phyloP scores from a whole-genome alignment of 177 flowering plant genomes.

The Vitis hybrid region DNA sequence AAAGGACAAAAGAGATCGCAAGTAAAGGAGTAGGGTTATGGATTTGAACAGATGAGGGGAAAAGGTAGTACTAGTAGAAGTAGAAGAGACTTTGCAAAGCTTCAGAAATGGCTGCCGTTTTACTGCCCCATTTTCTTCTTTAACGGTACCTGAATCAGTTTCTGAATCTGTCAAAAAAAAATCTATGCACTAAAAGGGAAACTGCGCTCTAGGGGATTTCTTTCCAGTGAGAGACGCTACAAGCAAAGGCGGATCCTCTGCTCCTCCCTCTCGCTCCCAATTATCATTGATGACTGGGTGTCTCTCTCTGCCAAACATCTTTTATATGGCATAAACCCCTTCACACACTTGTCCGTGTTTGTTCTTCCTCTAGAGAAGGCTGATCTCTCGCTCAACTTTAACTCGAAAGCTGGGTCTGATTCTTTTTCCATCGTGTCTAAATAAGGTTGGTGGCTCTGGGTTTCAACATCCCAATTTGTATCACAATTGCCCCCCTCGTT shows the following conservation, averaged over 20 bases:
- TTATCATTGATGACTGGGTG: conserved; percentile 18
- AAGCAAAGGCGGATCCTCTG: conserved; percentile 52
- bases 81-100: too few species aligned
- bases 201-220: too few species aligned
- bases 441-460: conserved; percentile 12
- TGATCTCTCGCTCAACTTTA: conserved; percentile 27
- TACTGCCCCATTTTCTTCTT: too few species aligned
- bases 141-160: too few species aligned
- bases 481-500: conserved; percentile 25
- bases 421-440: conserved; percentile 16
- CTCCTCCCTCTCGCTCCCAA: conserved; percentile 31
- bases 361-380: conserved; percentile 25
- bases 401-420: conserved; percentile 3
- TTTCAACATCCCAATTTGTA: conserved; percentile 26
- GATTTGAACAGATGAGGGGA: too few species aligned
- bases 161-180: too few species aligned
- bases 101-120: too few species aligned
- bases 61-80: too few species aligned
- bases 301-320: conserved; percentile 50
- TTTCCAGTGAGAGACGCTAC: conserved; percentile 9
- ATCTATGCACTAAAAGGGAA: too few species aligned
- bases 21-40: too few species aligned
- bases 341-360: conserved; percentile 12
- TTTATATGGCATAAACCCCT: conserved; percentile 66
- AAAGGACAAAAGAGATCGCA: too few species aligned